These are phyloP conservation scores for Mimosa pudica DNA, from an alignment of 306 rosid genomes.

Conservation along the genomic window DNA sequence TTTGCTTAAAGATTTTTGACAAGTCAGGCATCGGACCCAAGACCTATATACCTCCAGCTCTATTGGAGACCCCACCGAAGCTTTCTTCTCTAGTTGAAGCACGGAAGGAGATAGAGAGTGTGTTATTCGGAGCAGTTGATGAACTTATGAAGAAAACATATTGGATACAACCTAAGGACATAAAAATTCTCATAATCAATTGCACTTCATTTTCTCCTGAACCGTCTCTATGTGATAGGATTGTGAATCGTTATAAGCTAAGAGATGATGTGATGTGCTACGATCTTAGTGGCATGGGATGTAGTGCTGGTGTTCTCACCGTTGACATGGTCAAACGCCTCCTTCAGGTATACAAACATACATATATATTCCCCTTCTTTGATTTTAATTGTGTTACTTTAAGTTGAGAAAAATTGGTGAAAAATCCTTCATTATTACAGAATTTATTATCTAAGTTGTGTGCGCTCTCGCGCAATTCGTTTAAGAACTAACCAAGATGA, in stretches of 20 bases:
- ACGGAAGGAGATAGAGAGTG: constrained; percentile 8
- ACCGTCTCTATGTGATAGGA: constrained; percentile 34
- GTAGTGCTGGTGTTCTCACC: constrained; percentile 40
- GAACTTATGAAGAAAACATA: constrained; percentile 35
- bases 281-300: constrained; percentile 40
- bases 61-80: constrained; percentile 6
- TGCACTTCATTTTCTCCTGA: constrained; percentile 26
- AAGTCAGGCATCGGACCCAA: constrained; percentile 32
- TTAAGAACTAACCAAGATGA: no score
- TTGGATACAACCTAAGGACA: constrained; percentile 13
- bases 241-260: constrained; percentile 36
- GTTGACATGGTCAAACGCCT: constrained; percentile 38
- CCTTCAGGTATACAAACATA: constrained; percentile 22
- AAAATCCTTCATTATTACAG: no score
- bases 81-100: constrained; percentile 4
- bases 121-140: constrained; percentile 17
- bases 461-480: no score
- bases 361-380: not conserved
- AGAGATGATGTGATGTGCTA: constrained; percentile 10
- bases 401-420: no score
- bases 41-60: constrained; percentile 16
- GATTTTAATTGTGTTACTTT: no score
- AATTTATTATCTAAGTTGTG: no score
- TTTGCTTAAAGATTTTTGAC: not conserved
- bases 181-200: constrained; percentile 29